These are phyloP conservation scores for Phytophthora pistaciae DNA, from an alignment of 352 stramenopile species.

Conservation along the genomic window DNA sequence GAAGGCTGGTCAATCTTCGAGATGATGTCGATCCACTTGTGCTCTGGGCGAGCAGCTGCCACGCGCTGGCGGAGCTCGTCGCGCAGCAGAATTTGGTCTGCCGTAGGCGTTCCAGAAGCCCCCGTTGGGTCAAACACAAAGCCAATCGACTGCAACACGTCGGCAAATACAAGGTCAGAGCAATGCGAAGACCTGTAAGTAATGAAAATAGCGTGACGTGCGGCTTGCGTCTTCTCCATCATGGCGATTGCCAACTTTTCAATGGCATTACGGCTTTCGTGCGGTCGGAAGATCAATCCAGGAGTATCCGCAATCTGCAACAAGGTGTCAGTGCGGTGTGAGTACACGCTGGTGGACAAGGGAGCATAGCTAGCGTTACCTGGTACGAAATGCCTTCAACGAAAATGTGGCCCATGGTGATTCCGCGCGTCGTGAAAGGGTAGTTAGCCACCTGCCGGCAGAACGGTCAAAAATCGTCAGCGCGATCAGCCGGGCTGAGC, in stretches of 20 bases:
- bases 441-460: conserved; percentile 83
- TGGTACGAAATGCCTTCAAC: conserved; percentile 85
- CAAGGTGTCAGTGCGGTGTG: conserved; percentile 8
- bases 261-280: conserved; percentile 75
- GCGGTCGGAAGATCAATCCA: conserved; percentile 70
- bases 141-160: conserved; percentile 64
- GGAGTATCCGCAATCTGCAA: conserved; percentile 84
- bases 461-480: conserved; percentile 5
- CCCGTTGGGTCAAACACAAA: conserved; percentile 89
- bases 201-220: conserved; percentile 24
- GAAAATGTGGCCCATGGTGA: conserved; percentile 91
- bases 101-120: conserved; percentile 64
- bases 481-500: background rate
- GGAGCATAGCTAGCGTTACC: conserved; percentile 29
- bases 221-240: conserved; percentile 79
- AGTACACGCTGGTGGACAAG: background rate
- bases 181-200: background rate
- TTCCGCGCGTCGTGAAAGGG: conserved; percentile 87
- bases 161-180: conserved; percentile 17
- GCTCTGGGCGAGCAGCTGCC: conserved; percentile 40
- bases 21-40: conserved; percentile 88
- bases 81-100: conserved; percentile 72
- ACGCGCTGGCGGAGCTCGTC: conserved; percentile 77
- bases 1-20: conserved; percentile 84
- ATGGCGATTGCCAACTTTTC: conserved; percentile 80